A percentile compares a stretch with the other conserved stretches of the same genome.
Evolutionary conservation across 192 early-diverging fungal species (phyloP).

Genomic region (Coemansia sp.): DNA sequence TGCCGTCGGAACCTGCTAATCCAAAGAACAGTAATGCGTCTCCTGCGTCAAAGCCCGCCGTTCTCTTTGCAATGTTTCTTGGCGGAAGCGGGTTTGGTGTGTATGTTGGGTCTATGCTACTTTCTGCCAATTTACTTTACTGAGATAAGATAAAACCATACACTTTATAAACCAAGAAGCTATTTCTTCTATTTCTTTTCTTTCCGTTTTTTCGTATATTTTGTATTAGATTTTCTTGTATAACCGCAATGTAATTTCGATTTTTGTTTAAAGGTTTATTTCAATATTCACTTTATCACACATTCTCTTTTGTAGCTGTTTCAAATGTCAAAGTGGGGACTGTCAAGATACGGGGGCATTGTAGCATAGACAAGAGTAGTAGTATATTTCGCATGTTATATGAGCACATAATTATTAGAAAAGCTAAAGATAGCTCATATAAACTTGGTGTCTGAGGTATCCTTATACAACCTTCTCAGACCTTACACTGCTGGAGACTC

Average conservation of each 20-base stretch:
- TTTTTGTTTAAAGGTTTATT: not conserved
- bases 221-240: not conserved
- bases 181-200: conserved; percentile 4
- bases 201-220: not conserved
- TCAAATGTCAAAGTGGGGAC: too few relatives aligned
- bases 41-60: not conserved
- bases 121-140: conserved; percentile 9
- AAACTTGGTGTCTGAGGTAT: too few relatives aligned
- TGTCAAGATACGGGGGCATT: too few relatives aligned
- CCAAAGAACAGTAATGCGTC: not conserved
- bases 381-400: too few relatives aligned
- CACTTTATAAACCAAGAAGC: not conserved
- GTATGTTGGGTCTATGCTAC: conserved; percentile 11
- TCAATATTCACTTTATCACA: not conserved
- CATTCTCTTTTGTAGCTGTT: not conserved
- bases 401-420: too few relatives aligned
- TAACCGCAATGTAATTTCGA: not conserved
- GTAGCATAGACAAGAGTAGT: too few relatives aligned
- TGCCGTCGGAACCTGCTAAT: not conserved
- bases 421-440: too few relatives aligned
- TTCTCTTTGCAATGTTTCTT: conserved; percentile 5
- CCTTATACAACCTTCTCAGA: too few relatives aligned
- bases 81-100: conserved; percentile 9
- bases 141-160: too few relatives aligned
- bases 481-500: too few relatives aligned